Conservation (phyloP, 2,329 filamentous ascomycete species). For the Neofusicoccum cordaticola region DNA sequence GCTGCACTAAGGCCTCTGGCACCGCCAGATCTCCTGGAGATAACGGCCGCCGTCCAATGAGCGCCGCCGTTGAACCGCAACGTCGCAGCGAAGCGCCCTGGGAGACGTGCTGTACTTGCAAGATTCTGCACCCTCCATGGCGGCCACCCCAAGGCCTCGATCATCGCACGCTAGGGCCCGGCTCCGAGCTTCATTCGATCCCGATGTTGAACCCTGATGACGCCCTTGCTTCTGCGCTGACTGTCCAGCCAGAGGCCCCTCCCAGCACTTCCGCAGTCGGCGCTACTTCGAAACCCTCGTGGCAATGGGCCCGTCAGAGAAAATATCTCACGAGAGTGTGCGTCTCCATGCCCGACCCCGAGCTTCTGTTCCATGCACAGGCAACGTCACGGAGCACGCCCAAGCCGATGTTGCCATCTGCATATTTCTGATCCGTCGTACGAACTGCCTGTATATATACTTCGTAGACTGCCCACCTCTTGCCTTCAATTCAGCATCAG, state of each 20-base stretch:
- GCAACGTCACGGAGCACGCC: neutral
- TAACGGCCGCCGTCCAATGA: neutral
- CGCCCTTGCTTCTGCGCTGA: neutral
- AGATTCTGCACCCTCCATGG: neutral
- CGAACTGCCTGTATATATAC: constrained; percentile 1
- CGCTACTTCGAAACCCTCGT: neutral
- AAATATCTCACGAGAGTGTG: neutral
- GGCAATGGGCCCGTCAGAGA: neutral
- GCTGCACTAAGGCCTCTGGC: neutral
- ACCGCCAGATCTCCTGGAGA: constrained; percentile 4
- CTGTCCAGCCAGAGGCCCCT: neutral
- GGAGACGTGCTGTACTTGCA: neutral
- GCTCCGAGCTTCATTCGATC: neutral
- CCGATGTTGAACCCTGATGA: neutral
- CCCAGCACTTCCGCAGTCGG: neutral
- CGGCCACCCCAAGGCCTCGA: neutral
- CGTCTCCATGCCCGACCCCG: neutral
- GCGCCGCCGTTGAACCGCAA: neutral
- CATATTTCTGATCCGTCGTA: neutral
- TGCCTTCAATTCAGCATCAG: neutral
- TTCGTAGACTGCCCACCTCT: neutral
- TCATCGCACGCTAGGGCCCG: neutral
- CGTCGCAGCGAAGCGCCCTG: neutral
- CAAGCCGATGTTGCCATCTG: neutral
- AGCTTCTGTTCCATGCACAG: neutral